Evolutionary conservation across 2,329 filamentous ascomycete species (phyloP), one percentile per base, ranked within the genome.

Genomic region (Aspergillus latus): DNA sequence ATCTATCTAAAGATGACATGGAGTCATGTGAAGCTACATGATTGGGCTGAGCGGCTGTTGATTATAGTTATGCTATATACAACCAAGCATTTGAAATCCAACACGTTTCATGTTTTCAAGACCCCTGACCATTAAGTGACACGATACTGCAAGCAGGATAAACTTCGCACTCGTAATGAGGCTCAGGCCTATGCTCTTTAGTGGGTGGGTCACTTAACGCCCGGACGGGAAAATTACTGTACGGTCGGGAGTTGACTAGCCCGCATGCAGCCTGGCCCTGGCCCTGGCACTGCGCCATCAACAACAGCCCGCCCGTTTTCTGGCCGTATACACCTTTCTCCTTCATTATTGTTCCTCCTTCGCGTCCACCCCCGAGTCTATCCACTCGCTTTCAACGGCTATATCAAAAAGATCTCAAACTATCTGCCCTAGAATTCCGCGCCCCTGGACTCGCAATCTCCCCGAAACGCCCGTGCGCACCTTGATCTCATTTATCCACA

Each of bases 1-100:
- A 58, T 56, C 37, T 48, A 52, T 62, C 58, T 47, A 40, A 50
- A 54, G 40, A 55, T 53, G 58, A 56, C 51, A 58, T 53, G n/a
- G 29, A 11, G 43, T 45, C 15, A 21, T 40, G n/a, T 7, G 37
- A 40, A 15, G 37, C 56, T 53, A 56, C 59, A 56, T 55, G 60
- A 53, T 57, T 53, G 58, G 49, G 53, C 49, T 58, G 58, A 59
- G 42, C 43, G 49, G 43, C 40, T 59, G 47, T 58, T 46, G 37
- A 40, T 53, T 15, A 36, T 43, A 52, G 49, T 44, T 44, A 29
- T 45, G 40, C 39, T 26, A 44, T 44, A 52, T 52, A 45, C 16
- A 37, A 26, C 49, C 32, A 52, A 9, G 36, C 37, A 51, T 34
- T 36, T 42, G n/a, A 44, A 16, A 50, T 50, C 36, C 6, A 26